These are phyloP conservation scores for Leptographium flavum DNA, from an alignment of 2,329 filamentous ascomycete genomes.

Conservation along the genomic window DNA sequence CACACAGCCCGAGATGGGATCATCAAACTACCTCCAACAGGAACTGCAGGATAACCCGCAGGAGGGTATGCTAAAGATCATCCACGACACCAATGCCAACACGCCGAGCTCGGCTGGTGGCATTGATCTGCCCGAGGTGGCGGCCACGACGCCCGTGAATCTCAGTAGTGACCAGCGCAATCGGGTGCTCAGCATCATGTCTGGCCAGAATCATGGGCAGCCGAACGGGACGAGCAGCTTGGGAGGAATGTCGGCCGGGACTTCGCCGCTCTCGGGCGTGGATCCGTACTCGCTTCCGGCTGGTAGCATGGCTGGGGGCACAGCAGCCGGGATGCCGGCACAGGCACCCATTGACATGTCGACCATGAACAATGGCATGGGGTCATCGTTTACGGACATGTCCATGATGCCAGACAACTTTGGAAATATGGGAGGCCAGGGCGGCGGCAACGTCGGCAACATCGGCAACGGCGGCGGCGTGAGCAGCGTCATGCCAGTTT, in stretches of 20 bases:
- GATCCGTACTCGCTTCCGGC: neutral
- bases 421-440: neutral
- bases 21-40: slow-evolving; percentile 33
- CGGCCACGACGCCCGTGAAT: slow-evolving; percentile 39
- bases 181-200: slow-evolving; percentile 46
- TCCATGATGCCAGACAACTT: neutral
- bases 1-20: slow-evolving; percentile 29
- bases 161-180: slow-evolving; percentile 43
- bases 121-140: slow-evolving; percentile 41
- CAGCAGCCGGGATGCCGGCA: neutral
- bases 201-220: slow-evolving; percentile 23
- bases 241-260: neutral
- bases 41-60: slow-evolving; percentile 44
- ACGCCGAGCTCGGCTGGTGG: slow-evolving; percentile 23
- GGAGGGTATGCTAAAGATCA: slow-evolving; percentile 50
- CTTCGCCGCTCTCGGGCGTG: neutral
- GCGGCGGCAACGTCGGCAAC: neutral
- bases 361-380: too few species aligned
- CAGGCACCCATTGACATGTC: neutral
- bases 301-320: neutral
- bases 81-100: slow-evolving; percentile 47
- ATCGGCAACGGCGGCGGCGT: neutral
- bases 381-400: too few species aligned
- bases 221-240: slow-evolving; percentile 7
- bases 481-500: neutral